These are phyloP conservation scores for Fusarium floridanum DNA, from an alignment of 2,329 filamentous ascomycete species.

Conservation along the genomic window DNA sequence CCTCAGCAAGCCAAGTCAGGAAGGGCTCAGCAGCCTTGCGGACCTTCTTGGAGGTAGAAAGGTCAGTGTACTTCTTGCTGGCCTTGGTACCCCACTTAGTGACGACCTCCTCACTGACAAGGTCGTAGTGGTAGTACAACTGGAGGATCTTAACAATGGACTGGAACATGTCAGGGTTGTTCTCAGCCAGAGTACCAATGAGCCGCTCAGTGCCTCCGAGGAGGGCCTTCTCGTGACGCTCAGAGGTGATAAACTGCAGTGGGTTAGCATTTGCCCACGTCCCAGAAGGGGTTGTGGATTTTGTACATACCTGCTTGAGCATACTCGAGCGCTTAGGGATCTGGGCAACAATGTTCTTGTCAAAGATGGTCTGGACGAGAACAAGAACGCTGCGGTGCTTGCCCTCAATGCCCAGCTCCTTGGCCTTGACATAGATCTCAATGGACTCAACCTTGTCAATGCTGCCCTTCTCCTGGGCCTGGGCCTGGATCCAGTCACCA, in stretches of 20 bases:
- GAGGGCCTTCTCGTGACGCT: conserved; percentile 95
- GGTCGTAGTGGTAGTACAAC: conserved; percentile 90
- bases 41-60: conserved; percentile 91
- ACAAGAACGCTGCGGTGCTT: conserved; percentile 96
- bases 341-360: conserved; percentile 89
- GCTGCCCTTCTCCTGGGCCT: conserved; percentile 78
- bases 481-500: conserved; percentile 88
- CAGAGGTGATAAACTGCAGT: conserved; percentile 81
- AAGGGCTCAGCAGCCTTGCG: conserved; percentile 95
- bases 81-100: conserved; percentile 94
- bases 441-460: conserved; percentile 87
- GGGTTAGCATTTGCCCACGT: conserved; percentile 46
- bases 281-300: not conserved
- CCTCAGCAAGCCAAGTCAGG: conserved; percentile 92
- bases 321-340: conserved; percentile 86
- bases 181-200: conserved; percentile 76
- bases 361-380: conserved; percentile 92
- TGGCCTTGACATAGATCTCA: conserved; percentile 95
- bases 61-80: conserved; percentile 97
- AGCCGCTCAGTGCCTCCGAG: conserved; percentile 96
- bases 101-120: conserved; percentile 88
- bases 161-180: conserved; percentile 81
- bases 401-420: conserved; percentile 91
- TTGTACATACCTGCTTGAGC: conserved; percentile 81
- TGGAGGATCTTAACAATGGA: conserved; percentile 89